A percentile compares a stretch with the other conserved stretches of the same genome.
Conservation (phyloP, 345 rosid species). For the Citrus australasica region DNA sequence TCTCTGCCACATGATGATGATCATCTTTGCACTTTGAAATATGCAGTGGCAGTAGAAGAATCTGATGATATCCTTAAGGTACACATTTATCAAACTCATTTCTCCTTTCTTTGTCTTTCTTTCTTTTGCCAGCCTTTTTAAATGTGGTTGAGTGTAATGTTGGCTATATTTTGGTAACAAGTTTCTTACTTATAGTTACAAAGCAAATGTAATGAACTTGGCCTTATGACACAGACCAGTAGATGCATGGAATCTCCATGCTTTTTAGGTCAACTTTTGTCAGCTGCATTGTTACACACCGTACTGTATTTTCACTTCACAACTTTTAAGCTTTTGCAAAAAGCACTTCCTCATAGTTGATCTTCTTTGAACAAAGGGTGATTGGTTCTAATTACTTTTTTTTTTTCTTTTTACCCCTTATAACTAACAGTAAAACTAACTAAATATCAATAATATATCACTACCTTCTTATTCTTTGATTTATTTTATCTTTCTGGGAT, state of each 20-base stretch:
- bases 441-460: neutral
- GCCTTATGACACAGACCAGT: constrained; percentile 6
- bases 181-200: constrained; percentile 14
- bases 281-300: constrained; percentile 8
- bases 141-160: constrained; percentile 31
- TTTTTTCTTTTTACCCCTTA: too few relatives aligned
- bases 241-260: constrained; percentile 22
- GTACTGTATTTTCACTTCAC: constrained; percentile 24
- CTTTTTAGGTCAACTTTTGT: constrained; percentile 18
- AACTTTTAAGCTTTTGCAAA: constrained; percentile 1
- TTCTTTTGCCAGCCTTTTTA: constrained; percentile 19
- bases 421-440: neutral
- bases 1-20: constrained; percentile 23
- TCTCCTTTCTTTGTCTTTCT: neutral
- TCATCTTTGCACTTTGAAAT: constrained; percentile 14
- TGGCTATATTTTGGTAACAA: constrained; percentile 17
- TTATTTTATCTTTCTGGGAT: neutral
- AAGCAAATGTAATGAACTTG: neutral
- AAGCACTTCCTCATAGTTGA: neutral
- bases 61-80: constrained; percentile 50
- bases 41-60: constrained; percentile 17
- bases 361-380: neutral
- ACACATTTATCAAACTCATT: neutral
- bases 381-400: neutral
- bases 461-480: neutral